Conservation (phyloP, 495 filamentous ascomycete species). For the Diplogelasinospora grovesii region DNA sequence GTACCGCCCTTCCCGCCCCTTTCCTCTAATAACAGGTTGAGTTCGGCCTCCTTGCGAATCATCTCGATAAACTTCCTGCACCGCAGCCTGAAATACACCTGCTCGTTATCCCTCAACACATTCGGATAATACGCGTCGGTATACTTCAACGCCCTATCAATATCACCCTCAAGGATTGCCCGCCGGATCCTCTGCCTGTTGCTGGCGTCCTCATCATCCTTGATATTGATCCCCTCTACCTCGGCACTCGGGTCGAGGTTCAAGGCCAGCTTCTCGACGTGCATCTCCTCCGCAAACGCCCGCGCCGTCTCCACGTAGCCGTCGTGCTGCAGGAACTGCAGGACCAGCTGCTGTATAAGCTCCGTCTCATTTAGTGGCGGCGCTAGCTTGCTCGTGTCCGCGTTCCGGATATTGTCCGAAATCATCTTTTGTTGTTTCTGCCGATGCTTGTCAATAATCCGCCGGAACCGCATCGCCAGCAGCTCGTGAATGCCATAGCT, state of each 20-base stretch:
- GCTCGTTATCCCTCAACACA: conserved; percentile 76
- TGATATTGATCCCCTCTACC: conserved; percentile 60
- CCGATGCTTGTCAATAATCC: too few relatives aligned
- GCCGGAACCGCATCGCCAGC: too few relatives aligned
- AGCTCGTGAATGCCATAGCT: too few relatives aligned
- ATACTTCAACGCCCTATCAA: conserved; percentile 80
- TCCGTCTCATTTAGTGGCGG: conserved; percentile 65
- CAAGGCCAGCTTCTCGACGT: conserved; percentile 60
- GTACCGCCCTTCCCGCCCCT: background rate
- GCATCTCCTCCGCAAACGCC: conserved; percentile 81
- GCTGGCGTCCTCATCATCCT: conserved; percentile 69
- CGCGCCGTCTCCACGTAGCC: conserved; percentile 93
- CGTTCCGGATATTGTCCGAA: conserved; percentile 26
- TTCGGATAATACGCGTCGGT: conserved; percentile 72
- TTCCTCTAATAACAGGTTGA: conserved; percentile 43
- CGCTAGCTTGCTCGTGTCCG: conserved; percentile 48
- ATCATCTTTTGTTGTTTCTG: conserved; percentile 55
- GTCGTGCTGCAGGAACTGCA: conserved; percentile 90
- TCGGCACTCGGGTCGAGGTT: conserved; percentile 46
- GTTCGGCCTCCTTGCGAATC: conserved; percentile 74
- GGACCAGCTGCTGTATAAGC: conserved; percentile 70
- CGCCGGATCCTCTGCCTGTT: conserved; percentile 85
- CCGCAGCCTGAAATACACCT: conserved; percentile 83
- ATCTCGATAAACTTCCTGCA: conserved; percentile 95
- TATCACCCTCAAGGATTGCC: conserved; percentile 87